phyloP scores from a whole-genome alignment of 2,329 filamentous ascomycete genomes.

The Didymella pinodella region DNA sequence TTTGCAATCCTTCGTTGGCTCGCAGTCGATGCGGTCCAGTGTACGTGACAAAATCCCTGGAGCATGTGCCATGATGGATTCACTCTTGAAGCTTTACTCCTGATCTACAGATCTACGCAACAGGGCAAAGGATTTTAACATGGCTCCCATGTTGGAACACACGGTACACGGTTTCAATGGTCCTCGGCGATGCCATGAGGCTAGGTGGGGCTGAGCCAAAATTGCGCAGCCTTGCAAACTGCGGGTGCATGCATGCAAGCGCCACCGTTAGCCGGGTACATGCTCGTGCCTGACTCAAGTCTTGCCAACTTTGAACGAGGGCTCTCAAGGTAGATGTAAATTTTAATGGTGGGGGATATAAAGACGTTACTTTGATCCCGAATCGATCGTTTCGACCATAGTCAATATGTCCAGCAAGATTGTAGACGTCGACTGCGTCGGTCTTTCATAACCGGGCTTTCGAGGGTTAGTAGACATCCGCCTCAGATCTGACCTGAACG shows the following conservation, averaged over 20 bases:
- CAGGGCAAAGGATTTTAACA: neutral
- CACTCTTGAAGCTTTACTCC: neutral
- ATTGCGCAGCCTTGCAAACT: neutral
- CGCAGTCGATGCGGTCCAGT: neutral
- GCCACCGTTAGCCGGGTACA: neutral
- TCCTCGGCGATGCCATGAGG: neutral
- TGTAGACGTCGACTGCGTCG: too few species aligned
- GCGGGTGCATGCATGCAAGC: slow-evolving; percentile 5
- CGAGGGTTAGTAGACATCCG: neutral
- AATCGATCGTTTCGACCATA: neutral
- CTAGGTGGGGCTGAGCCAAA: neutral
- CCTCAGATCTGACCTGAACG: neutral
- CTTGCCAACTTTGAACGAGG: neutral
- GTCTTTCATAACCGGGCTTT: neutral
- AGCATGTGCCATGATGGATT: neutral
- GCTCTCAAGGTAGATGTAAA: neutral
- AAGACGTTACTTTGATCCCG: neutral
- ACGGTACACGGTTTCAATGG: neutral
- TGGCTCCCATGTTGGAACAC: neutral
- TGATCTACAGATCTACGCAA: neutral
- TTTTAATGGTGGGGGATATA: neutral
- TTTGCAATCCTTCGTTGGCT: neutral
- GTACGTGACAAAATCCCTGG: neutral
- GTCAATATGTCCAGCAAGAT: neutral
- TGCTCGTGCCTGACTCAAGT: neutral